These are phyloP conservation scores for Rutstroemia sp. DNA, from an alignment of 2,329 filamentous ascomycete genomes.

Conservation along the genomic window DNA sequence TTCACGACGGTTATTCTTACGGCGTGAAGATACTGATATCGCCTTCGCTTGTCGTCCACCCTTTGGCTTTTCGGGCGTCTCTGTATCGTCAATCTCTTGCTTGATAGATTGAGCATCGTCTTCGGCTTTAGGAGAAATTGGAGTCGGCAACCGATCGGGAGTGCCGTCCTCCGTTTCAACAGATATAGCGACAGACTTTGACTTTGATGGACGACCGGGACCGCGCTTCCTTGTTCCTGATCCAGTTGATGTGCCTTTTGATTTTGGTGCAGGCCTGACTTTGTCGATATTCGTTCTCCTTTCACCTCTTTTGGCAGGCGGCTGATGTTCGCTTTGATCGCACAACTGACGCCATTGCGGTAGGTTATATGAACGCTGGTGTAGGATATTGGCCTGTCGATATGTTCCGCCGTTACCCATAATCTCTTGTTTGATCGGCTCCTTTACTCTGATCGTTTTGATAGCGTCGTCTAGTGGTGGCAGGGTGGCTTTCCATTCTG, in stretches of 20 bases:
- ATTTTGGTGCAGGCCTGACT: slow-evolving; percentile 24
- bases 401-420: slow-evolving; percentile 93
- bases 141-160: slow-evolving; percentile 41
- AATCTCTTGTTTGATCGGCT: slow-evolving; percentile 97
- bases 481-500: slow-evolving; percentile 83
- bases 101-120: slow-evolving; percentile 30
- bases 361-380: slow-evolving; percentile 91
- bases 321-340: slow-evolving; percentile 92
- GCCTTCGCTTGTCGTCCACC: slow-evolving; percentile 44
- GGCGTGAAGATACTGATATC: slow-evolving; percentile 71
- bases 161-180: slow-evolving; percentile 34
- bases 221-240: slow-evolving; percentile 14
- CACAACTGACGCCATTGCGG: slow-evolving; percentile 93
- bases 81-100: slow-evolving; percentile 36
- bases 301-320: slow-evolving; percentile 83
- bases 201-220: slow-evolving; percentile 19
- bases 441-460: slow-evolving; percentile 87
- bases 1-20: slow-evolving; percentile 79
- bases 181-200: slow-evolving; percentile 18
- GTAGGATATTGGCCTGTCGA: slow-evolving; percentile 93
- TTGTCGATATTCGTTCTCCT: slow-evolving; percentile 47
- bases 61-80: slow-evolving; percentile 33
- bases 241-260: slow-evolving; percentile 20
- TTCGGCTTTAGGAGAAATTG: slow-evolving; percentile 40
- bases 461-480: slow-evolving; percentile 76